Base-by-base conservation (phyloP, 83 land plant species). In the Thuja plicata region DNA sequence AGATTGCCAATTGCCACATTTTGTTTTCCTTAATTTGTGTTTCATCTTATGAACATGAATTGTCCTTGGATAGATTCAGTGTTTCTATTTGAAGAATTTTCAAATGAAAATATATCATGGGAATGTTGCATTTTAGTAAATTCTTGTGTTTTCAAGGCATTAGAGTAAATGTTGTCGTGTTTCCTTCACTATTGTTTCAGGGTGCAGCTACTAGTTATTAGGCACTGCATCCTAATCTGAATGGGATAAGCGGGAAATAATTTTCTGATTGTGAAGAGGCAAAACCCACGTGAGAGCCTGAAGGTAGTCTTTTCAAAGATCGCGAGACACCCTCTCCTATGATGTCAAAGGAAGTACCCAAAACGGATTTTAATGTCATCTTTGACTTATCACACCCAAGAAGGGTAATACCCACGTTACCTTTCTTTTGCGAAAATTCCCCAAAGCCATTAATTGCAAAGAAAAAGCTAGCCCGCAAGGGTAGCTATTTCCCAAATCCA, bases 151-250 rank as follows among this genome's bases (percentile, higher is more conserved):
- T 32, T 52, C 1, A 84, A 52, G 86, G 37, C 21, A 21, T 24
- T 16, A 5, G 15, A 15, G 40, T 35, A 54, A 52, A 52, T 50
- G 35, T 32, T 52, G 17, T 9, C 60, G 1, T 50, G 85, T 83
- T 54, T 27, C 86, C 30, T 84, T 16, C 50, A 6, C 32, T n/a
- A 27, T 84, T 52, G 55, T 78, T 88, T 38, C 92, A 91, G 91
- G 92, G 92, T 32, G 94, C 94, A 35, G 94, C 94, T 21, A 92
- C 94, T 17, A 91, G 93, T 85, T 92, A 92, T 81, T 15, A 91
- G 76, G 94, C 94, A 37, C 81, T 91, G 40, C 93, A 92, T 74
- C 93, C 93, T 17, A 70, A 91, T 79, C 17, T 91, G 52, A 85
- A 88, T 77, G 91, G 87, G 37, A 84, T 78, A 12, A 74, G 88